Evolutionary conservation across 192 early-diverging fungal genomes (phyloP).

Genomic region (Coemansia sp.): DNA sequence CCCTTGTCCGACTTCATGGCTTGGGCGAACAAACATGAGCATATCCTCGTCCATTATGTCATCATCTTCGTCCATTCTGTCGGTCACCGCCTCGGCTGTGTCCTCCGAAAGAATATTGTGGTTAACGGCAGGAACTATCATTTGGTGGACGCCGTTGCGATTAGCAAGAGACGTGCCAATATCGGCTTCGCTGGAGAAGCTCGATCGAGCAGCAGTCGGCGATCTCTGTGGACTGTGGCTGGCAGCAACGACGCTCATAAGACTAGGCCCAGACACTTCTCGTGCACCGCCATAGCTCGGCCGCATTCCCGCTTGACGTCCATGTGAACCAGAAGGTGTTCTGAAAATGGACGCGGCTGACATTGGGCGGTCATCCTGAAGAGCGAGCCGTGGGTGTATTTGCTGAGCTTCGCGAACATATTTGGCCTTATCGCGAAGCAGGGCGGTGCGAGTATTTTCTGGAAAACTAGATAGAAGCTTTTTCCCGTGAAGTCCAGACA

Average conservation of each 20-base stretch:
- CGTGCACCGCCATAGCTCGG: conserved; percentile 23
- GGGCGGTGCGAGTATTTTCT: conserved; percentile 13
- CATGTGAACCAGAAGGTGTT: conserved; percentile 12
- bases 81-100: background rate
- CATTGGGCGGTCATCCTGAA: conserved; percentile 12
- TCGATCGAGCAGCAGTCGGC: conserved; percentile 1
- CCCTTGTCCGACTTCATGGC: background rate
- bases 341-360: conserved; percentile 16
- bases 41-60: conserved; percentile 17
- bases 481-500: conserved; percentile 20
- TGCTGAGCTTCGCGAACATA: conserved; percentile 8
- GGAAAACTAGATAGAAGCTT: conserved; percentile 20
- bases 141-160: background rate
- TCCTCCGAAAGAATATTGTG: background rate
- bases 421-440: conserved; percentile 27
- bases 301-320: conserved; percentile 14
- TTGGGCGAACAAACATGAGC: conserved; percentile 8
- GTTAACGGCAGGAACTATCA: background rate
- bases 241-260: conserved; percentile 29
- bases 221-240: conserved; percentile 25
- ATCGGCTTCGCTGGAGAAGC: conserved; percentile 2
- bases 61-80: conserved; percentile 9
- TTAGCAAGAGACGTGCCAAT: background rate
- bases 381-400: conserved; percentile 1
- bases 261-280: conserved; percentile 16